Conservation (phyloP, 805 yeast species). For the Lipomyces chichibuensis region DNA sequence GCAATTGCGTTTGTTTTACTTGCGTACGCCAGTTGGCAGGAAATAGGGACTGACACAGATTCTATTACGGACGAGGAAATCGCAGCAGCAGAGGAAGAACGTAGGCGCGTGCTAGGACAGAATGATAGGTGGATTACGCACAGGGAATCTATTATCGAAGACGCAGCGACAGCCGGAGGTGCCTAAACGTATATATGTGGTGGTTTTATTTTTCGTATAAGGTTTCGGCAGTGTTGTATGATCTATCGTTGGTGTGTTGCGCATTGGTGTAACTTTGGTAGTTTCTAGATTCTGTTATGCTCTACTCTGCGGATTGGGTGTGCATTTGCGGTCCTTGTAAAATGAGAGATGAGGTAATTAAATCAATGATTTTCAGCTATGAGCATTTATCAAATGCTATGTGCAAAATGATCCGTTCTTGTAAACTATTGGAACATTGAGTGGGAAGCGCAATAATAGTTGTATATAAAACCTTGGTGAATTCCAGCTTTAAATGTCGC, state of each 20-base stretch:
- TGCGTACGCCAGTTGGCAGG: constrained; percentile 49
- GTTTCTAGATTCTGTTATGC: too few relatives aligned
- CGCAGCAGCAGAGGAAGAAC: constrained; percentile 5
- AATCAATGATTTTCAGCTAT: too few relatives aligned
- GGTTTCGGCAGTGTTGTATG: background rate
- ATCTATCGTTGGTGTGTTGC: background rate
- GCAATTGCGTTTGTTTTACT: constrained; percentile 69
- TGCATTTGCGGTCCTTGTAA: background rate
- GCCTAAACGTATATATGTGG: background rate
- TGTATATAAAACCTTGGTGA: background rate
- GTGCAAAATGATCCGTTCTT: too few relatives aligned
- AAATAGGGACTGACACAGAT: constrained; percentile 19
- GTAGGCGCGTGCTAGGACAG: constrained; percentile 3
- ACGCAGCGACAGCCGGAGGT: constrained; percentile 9
- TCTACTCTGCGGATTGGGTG: too few relatives aligned
- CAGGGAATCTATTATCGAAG: constrained; percentile 14
- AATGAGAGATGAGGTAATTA: background rate
- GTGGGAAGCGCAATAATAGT: background rate
- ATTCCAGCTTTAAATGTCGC: background rate
- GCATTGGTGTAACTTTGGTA: background rate
- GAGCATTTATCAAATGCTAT: too few relatives aligned
- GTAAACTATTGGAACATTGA: too few relatives aligned
- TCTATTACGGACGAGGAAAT: constrained; percentile 27
- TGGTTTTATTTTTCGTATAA: background rate
- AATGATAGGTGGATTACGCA: constrained; percentile 16